Evolutionary conservation across 345 rosid species (phyloP).

Genomic region (Rubroshorea leprosula): DNA sequence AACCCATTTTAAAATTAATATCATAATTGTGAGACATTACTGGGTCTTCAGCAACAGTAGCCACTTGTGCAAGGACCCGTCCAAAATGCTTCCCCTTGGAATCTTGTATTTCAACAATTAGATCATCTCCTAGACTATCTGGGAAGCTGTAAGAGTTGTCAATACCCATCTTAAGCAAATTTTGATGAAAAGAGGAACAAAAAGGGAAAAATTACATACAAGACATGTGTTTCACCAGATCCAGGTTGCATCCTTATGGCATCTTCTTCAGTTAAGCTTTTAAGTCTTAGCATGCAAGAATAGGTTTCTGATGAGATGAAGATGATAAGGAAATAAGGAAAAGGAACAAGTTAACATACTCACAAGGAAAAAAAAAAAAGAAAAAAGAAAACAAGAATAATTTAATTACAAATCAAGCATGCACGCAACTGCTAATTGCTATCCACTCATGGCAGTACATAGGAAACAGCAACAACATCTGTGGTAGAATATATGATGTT

Average conservation of each 20-base stretch:
- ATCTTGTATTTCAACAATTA: slow-evolving; percentile 82
- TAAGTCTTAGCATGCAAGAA: slow-evolving; percentile 68
- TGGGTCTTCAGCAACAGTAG: slow-evolving; percentile 64
- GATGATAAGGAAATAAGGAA: slow-evolving; percentile 8
- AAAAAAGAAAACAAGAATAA: no score
- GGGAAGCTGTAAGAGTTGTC: slow-evolving; percentile 77
- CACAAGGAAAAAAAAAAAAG: not conserved
- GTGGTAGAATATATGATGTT: no score
- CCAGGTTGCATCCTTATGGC: slow-evolving; percentile 81
- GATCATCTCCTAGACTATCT: slow-evolving; percentile 88
- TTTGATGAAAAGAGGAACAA: slow-evolving; percentile 14
- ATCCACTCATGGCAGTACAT: no score
- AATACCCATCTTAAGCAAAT: slow-evolving; percentile 16
- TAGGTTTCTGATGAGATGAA: slow-evolving; percentile 53
- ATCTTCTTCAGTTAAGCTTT: slow-evolving; percentile 80
- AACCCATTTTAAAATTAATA: slow-evolving; percentile 4
- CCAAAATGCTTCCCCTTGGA: slow-evolving; percentile 81
- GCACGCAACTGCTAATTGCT: no score
- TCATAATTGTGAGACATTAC: slow-evolving; percentile 31
- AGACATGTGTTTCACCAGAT: slow-evolving; percentile 88
- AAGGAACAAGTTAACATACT: slow-evolving; percentile 2
- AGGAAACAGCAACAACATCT: no score
- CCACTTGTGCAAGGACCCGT: slow-evolving; percentile 88
- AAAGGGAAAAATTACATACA: slow-evolving; percentile 50
- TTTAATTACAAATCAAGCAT: not conserved